Evolutionary conservation across 2,329 filamentous ascomycete species (phyloP).

Genomic region (Colletotrichum theobromicola): DNA sequence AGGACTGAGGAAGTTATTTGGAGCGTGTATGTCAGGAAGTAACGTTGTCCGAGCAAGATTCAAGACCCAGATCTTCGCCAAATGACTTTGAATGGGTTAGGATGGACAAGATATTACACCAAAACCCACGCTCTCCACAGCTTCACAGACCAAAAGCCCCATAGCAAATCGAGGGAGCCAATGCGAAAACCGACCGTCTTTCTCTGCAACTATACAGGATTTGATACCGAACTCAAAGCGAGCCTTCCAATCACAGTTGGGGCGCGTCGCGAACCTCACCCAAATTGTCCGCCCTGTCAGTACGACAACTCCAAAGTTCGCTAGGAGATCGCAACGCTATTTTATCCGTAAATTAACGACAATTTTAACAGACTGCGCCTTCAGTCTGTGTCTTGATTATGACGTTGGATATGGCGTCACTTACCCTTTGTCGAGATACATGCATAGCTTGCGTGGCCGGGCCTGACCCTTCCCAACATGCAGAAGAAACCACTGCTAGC

Average conservation of each 20-base stretch:
- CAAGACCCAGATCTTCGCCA: not conserved
- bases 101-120: too few relatives aligned
- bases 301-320: not conserved
- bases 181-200: not conserved
- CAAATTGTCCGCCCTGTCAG: not conserved
- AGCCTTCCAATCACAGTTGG: not conserved
- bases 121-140: not conserved
- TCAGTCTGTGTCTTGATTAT: too few relatives aligned
- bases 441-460: too few relatives aligned
- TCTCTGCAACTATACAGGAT: not conserved
- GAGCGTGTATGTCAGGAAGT: not conserved
- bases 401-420: too few relatives aligned
- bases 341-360: too few relatives aligned
- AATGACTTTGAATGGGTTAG: not conserved
- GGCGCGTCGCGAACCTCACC: not conserved
- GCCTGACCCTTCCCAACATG: too few relatives aligned
- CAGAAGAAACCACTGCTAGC: not conserved
- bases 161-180: not conserved
- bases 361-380: too few relatives aligned
- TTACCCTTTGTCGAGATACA: not conserved
- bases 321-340: not conserved
- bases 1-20: not conserved
- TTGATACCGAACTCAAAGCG: not conserved
- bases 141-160: not conserved
- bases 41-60: fast-evolving